Evolutionary conservation across 306 rosid species (phyloP).

Genomic region (Heteromeles arbutifolia): DNA sequence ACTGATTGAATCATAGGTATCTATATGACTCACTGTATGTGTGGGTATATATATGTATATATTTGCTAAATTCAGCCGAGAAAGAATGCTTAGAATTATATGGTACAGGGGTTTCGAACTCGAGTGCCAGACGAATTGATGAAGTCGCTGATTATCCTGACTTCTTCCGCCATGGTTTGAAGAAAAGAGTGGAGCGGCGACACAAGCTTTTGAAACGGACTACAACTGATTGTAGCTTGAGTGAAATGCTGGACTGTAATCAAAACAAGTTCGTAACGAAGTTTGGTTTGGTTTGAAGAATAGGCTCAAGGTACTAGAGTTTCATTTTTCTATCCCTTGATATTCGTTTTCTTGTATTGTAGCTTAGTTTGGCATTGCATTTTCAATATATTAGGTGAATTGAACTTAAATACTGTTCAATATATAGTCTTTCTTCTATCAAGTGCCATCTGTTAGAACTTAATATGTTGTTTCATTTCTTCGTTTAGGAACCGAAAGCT

Average conservation of each 20-base stretch:
- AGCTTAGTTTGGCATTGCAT: conserved; percentile 9
- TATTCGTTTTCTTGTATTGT: conserved; percentile 7
- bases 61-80: not conserved
- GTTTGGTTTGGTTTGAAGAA: conserved; percentile 58
- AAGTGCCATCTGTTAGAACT: not conserved
- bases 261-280: conserved; percentile 67
- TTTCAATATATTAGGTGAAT: not conserved
- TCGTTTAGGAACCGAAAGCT: not conserved
- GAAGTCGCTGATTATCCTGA: conserved; percentile 68
- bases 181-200: conserved; percentile 59
- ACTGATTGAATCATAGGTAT: conserved; percentile 16
- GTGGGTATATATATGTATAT: not conserved
- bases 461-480: not conserved
- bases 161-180: conserved; percentile 82
- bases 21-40: not conserved
- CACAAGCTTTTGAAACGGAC: conserved; percentile 53
- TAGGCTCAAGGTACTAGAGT: conserved; percentile 30
- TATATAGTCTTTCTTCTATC: not conserved
- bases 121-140: conserved; percentile 21
- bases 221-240: conserved; percentile 51
- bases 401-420: not conserved
- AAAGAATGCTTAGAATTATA: not conserved
- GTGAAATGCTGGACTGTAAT: conserved; percentile 84
- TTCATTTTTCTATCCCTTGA: not conserved
- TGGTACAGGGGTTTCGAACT: not conserved